Base-by-base conservation (phyloP, 306 rosid genomes). In the Oxytropis ochrocephala region DNA sequence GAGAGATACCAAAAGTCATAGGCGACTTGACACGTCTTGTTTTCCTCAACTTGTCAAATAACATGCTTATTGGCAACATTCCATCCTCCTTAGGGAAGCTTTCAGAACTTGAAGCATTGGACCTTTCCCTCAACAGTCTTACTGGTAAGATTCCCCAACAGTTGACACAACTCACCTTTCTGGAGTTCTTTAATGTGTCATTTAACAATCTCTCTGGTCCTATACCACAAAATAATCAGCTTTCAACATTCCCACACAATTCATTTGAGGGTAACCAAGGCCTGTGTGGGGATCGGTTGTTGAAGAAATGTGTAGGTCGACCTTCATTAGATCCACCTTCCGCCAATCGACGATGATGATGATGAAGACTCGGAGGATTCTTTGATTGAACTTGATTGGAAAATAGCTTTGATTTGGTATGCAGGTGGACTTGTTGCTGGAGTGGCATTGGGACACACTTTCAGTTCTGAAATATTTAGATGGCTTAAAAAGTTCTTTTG, bases 81-180 rank as follows among this genome's bases (percentile, higher is more conserved):
- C 80, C 75, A 64, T 55, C 70, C 7, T 74, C 77, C 7, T 27
- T 79, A 4, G 65, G 70, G 52, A 69, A 74, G 50, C 50, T 79
- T 52, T 46, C 69, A 11, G 51, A 38, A 0, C 80, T 80, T 48
- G 66, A 75, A 70, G 44, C 67, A 19, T 17, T 70, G 19, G 78
- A 80, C 32, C 77, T 75, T 63, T 74, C 80, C 16, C 14, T 69
- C 13, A 74, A 69, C 17, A 55, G 2, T 30, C 21, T 74, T 1
- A 62, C 70, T 8, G 80, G 80, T 12, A 68, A 29, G 7, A 62
- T 74, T 29, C 80, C 73, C 0, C 74, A 46, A 35, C 56, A 74
- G 49, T 21, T n/a, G n/a, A n/a, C n/a, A n/a, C n/a, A n/a, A n/a
- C n/a, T n/a, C n/a, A n/a, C n/a, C n/a, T n/a, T n/a, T n/a, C n/a